These are phyloP conservation scores for Iberis pinnata DNA, from an alignment of 345 rosid genomes.

Conservation along the genomic window DNA sequence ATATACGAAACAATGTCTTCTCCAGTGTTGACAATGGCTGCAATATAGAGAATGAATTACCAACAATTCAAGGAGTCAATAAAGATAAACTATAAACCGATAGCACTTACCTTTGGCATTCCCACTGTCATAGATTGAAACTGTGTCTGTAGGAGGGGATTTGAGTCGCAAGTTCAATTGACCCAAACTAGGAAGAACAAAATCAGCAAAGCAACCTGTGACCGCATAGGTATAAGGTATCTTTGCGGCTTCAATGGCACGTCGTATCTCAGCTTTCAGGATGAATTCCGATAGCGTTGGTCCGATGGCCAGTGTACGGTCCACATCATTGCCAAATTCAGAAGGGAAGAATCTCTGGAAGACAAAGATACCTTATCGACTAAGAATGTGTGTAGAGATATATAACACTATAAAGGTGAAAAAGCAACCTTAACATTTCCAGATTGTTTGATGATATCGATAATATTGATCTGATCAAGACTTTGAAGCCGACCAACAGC, in stretches of 20 bases:
- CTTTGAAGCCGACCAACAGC: slow-evolving; percentile 42
- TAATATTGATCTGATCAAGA: slow-evolving; percentile 62
- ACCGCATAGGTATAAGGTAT: slow-evolving; percentile 53
- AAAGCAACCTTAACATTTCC: slow-evolving; percentile 67
- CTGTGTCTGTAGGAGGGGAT: slow-evolving; percentile 55
- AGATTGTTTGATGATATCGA: slow-evolving; percentile 71
- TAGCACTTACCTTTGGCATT: slow-evolving; percentile 41
- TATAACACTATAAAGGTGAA: not conserved
- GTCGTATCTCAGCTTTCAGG: slow-evolving; percentile 48
- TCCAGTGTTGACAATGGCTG: slow-evolving; percentile 59
- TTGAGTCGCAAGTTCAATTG: slow-evolving; percentile 36
- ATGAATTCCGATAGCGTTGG: slow-evolving; percentile 37
- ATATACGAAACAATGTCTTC: slow-evolving; percentile 64
- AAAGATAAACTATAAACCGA: not conserved
- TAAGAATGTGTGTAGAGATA: not conserved
- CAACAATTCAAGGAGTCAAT: not conserved
- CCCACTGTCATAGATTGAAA: slow-evolving; percentile 47
- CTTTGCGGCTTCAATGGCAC: slow-evolving; percentile 47
- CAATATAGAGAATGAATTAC: slow-evolving; percentile 6
- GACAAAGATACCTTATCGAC: too few species aligned
- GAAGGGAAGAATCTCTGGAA: slow-evolving; percentile 62
- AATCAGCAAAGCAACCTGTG: slow-evolving; percentile 46
- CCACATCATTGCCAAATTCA: slow-evolving; percentile 61
- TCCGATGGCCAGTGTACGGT: slow-evolving; percentile 44
- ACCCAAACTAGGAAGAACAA: slow-evolving; percentile 33